A percentile compares a stretch with the other conserved stretches of the same genome.
These are phyloP conservation scores for Fraxinus xanthoxyloides DNA, from an alignment of 305 asterid species.

Conservation along the genomic window DNA sequence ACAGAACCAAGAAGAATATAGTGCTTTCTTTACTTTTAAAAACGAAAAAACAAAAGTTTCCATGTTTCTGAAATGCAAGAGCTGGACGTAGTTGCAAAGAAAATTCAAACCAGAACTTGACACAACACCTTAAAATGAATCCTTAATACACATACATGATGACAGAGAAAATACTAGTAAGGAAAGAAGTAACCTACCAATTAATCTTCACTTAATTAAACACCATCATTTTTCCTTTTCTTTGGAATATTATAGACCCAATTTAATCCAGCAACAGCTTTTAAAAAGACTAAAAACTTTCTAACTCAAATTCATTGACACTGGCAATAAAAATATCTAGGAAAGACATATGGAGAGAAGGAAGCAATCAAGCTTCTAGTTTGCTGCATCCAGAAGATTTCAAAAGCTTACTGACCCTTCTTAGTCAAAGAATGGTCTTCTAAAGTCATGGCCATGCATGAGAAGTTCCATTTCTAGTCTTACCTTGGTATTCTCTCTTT, in stretches of 20 bases:
- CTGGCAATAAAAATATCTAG: not conserved
- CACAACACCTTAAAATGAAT: not conserved
- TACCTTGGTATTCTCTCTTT: not conserved
- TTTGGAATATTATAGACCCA: not conserved
- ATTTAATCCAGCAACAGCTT: slow-evolving; percentile 1
- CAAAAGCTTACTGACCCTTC: not conserved
- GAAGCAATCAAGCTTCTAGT: not conserved
- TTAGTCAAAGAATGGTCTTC: not conserved
- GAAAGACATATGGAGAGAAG: slow-evolving; percentile 12
- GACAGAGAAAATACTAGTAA: not conserved
- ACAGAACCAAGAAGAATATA: not conserved
- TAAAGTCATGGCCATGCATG: not conserved
- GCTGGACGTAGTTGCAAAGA: not conserved
- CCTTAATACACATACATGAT: not conserved
- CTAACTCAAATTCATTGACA: not conserved
- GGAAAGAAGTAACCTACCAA: not conserved
- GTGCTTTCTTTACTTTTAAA: not conserved
- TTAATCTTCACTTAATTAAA: not conserved
- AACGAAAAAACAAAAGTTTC: not conserved
- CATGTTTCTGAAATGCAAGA: not conserved
- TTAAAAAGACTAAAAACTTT: slow-evolving; percentile 5
- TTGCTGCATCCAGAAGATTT: not conserved
- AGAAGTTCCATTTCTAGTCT: not conserved
- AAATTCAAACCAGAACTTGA: not conserved
- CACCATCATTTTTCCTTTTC: not conserved